Conservation (phyloP, 768 basidiomycete genomes). For the Crassisporium funariophilum region DNA sequence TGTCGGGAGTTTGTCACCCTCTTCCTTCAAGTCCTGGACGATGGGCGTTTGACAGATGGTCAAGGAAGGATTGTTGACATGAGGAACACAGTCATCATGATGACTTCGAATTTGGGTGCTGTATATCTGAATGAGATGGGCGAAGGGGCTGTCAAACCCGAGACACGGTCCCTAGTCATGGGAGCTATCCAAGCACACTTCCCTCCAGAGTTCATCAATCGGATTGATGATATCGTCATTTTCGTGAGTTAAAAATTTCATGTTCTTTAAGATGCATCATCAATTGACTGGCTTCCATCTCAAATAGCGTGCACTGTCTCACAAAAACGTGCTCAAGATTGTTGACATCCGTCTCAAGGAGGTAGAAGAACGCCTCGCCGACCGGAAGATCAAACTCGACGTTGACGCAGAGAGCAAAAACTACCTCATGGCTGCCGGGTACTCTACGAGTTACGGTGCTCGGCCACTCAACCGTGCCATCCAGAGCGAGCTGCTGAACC, state of each 20-base stretch:
- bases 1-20: conserved; percentile 61
- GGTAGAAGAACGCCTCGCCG: conserved; percentile 76
- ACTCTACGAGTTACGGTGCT: conserved; percentile 85
- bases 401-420: conserved; percentile 77
- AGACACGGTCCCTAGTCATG: conserved; percentile 71
- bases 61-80: conserved; percentile 90
- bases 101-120: conserved; percentile 92
- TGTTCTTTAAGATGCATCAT: conserved; percentile 37
- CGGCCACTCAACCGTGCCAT: conserved; percentile 91
- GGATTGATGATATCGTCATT: conserved; percentile 84
- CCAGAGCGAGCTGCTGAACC: conserved; percentile 91
- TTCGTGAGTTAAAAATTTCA: conserved; percentile 61
- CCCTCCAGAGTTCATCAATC: conserved; percentile 91
- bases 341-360: conserved; percentile 89
- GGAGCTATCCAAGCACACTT: conserved; percentile 81
- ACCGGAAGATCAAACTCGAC: conserved; percentile 79
- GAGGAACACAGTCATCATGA: conserved; percentile 90
- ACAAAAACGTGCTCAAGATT: conserved; percentile 75
- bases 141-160: conserved; percentile 64
- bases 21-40: conserved; percentile 82
- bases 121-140: conserved; percentile 73
- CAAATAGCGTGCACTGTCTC: conserved; percentile 74
- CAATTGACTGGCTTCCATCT: conserved; percentile 23
- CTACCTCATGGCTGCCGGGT: conserved; percentile 75
- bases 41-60: conserved; percentile 89